Evolutionary conservation across 805 yeast species (phyloP).

Genomic region (Lipomyces orientalis): DNA sequence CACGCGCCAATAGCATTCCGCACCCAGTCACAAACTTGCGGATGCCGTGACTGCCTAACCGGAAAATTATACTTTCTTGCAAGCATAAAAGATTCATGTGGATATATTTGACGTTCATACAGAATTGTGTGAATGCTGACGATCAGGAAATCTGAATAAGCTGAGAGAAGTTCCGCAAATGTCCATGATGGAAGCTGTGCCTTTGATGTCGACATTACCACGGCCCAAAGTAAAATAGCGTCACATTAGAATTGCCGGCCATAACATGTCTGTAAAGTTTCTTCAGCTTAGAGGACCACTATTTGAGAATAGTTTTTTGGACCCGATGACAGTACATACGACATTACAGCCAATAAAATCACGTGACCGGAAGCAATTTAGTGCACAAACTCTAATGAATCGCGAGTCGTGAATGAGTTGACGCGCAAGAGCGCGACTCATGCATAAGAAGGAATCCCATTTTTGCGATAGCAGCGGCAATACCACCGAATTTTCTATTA

Average conservation of each 20-base stretch:
- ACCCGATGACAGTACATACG: too few species aligned
- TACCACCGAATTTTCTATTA: not conserved
- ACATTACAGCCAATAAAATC: too few species aligned
- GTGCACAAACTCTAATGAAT: too few species aligned
- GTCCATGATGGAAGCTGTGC: conserved; percentile 21
- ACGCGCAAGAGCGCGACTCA: not conserved
- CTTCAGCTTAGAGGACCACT: not conserved
- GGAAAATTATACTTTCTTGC: conserved; percentile 53
- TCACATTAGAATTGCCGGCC: not conserved
- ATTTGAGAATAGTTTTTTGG: too few species aligned
- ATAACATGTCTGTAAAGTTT: not conserved
- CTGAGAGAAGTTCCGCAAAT: conserved; percentile 24
- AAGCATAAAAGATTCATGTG: conserved; percentile 54
- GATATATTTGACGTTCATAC: conserved; percentile 60
- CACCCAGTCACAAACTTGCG: conserved; percentile 54
- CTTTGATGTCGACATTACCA: not conserved
- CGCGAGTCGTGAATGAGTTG: not conserved
- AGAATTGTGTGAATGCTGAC: conserved; percentile 62
- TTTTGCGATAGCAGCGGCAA: not conserved
- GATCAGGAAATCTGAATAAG: conserved; percentile 47
- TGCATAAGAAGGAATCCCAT: not conserved
- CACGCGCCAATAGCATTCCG: conserved; percentile 47
- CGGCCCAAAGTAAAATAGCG: not conserved
- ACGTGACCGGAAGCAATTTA: too few species aligned
- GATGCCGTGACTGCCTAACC: conserved; percentile 53